phyloP scores from a whole-genome alignment of 768 basidiomycete genomes.

The Kwoniella sp. region DNA sequence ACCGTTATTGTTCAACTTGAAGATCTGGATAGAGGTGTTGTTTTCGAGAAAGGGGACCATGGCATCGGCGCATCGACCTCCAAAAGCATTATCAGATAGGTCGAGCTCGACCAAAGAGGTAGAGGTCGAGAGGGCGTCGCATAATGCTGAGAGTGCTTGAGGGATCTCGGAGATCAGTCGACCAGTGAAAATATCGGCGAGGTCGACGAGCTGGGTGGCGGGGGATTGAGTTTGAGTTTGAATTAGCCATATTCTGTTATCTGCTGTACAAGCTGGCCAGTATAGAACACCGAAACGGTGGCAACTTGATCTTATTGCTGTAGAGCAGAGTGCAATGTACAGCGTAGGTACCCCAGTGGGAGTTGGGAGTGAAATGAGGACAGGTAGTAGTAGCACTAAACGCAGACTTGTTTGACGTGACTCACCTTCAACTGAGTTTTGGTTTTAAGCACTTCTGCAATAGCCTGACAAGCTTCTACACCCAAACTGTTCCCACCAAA shows the following conservation, averaged over 20 bases:
- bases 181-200: constrained; percentile 97
- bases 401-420: background rate
- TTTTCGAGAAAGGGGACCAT: constrained; percentile 84
- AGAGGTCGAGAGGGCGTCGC: constrained; percentile 79
- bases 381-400: too few species aligned
- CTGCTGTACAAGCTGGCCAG: too few species aligned
- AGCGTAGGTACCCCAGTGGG: too few species aligned
- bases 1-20: constrained; percentile 95
- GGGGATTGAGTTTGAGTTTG: too few species aligned
- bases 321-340: too few species aligned
- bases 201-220: constrained; percentile 75
- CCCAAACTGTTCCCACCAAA: constrained; percentile 94
- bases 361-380: too few species aligned
- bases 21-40: constrained; percentile 77
- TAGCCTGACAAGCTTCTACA: constrained; percentile 79
- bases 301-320: too few species aligned
- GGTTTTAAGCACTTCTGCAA: constrained; percentile 75
- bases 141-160: constrained; percentile 79
- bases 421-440: constrained; percentile 71
- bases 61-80: constrained; percentile 89
- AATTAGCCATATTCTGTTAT: too few species aligned
- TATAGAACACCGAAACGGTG: too few species aligned
- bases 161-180: constrained; percentile 96
- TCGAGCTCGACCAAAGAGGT: constrained; percentile 81
- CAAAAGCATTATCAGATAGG: constrained; percentile 94